Base-by-base conservation (phyloP, 768 basidiomycete genomes). In the Cyclocybe aegerita region DNA sequence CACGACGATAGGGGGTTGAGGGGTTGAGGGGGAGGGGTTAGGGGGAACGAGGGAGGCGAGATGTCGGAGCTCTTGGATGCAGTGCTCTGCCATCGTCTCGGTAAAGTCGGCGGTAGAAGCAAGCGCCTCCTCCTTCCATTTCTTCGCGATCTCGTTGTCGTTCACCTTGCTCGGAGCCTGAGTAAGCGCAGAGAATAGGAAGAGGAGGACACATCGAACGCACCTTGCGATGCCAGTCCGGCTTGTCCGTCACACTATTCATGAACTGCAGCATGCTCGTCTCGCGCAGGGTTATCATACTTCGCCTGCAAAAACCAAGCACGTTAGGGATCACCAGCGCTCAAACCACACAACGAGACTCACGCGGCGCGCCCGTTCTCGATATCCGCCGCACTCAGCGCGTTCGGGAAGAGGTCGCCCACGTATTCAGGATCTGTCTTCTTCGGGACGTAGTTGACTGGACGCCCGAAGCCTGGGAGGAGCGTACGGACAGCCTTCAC, bases 241-340 rank as follows among this genome's bases (percentile, higher is more conserved):
- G 46, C 53, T 73, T 70, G 40, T 73, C 69, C 0, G 70, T 70
- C 9, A 68, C 46, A 15, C 39, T 48, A 50, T 73, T 70, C 68
- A 73, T 71, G 35, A 71, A 58, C 9, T 58, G 60, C 12, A 70
- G 45, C 71, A 71, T 71, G 2, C 59, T 57, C 7, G 68, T 54
- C 43, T 71, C 70, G 9, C 69, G 66, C 6, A 67, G 48, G 0
- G 67, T 67, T 3, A 52, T 60, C 37, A 63, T 34, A 12, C 49
- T 43, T 29, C 62, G 46, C 16, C 65, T 64, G 40, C 9, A 16
- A 32, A 10, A 9, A 12, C 43, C 48, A 38, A 15, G 17, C 34
- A 11, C 34, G 42, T 50, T 16, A 23, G 12, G 11, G 43, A 16
- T 43, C 35, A 37, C 2, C 12, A n/a, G 36, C n/a, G 39, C 15